Evolutionary conservation across 2,329 filamentous ascomycete genomes (phyloP), one percentile per base, ranked within the genome.

Genomic region (Aquanectria penicillioides): DNA sequence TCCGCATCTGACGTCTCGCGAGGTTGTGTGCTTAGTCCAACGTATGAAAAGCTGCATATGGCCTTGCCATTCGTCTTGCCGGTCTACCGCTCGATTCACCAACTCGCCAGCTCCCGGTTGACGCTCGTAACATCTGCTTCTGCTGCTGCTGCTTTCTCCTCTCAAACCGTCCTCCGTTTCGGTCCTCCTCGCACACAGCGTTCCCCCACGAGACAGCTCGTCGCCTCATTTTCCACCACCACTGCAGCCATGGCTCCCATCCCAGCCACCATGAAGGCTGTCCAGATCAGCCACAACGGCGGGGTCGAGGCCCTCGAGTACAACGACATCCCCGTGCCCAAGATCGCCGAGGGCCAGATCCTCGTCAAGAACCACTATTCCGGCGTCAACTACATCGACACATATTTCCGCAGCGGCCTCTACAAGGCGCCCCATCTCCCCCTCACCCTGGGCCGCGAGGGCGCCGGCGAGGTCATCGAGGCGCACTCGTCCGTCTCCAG

Each of bases 351-450:
- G n/a, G 89, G 87, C 57, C 83, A 97, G 66, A 77, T 97, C 18
- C 84, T 97, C 4, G 86, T 97, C 57, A 90, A 89, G 77, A 97
- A 97, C 76, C 86, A 89, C 63, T 91, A 86, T 73, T 83, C 90
- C 44, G 94, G 93, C 59, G 81, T 97, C 61, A 97, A 97, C 78
- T 97, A 86, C 78, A 96, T 97, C 70, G 94, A 97, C 77, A 97
- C 81, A 33, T 97, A 97, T 78, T 96, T 94, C 84, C 92, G 94
- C 73, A 87, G 85, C 11, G 94, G 94, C 10, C 85, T 97, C 47
- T 97, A 97, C 81, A 79, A 82, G 10, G 80, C 88, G 1, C 83
- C 90, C 1, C 38, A 59, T 2, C 87, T 91, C 68, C 94, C 93
- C 5, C 84, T 91, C 68, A 88, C 89, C 47, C 88, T 94, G 17